Conservation (phyloP, 768 basidiomycete genomes). For the Tulasnella sp. region DNA sequence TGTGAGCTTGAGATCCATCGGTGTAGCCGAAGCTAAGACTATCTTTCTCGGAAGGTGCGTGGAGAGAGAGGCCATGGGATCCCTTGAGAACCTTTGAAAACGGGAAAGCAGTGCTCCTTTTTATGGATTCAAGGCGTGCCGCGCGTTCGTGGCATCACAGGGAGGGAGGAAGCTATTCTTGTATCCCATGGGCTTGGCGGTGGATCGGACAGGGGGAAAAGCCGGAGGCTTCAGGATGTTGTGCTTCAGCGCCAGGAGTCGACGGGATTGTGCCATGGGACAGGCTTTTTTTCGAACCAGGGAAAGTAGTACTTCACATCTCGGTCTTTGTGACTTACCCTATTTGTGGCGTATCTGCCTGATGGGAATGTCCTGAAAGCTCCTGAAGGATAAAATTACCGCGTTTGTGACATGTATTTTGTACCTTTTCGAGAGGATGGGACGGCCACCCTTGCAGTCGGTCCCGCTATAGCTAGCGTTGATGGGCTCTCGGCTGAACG, state of each 20-base stretch:
- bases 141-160: not conserved
- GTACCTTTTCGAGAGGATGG: too few relatives aligned
- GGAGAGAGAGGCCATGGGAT: not conserved
- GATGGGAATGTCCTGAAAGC: too few relatives aligned
- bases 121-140: not conserved
- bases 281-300: not conserved
- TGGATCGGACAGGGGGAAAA: not conserved
- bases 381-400: too few relatives aligned
- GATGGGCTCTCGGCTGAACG: not conserved
- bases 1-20: not conserved
- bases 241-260: not conserved
- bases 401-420: too few relatives aligned
- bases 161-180: not conserved
- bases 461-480: too few relatives aligned
- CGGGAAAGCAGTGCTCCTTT: not conserved
- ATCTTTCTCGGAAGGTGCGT: not conserved
- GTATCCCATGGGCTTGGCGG: not conserved
- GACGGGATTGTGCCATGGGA: not conserved
- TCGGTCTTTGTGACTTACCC: not conserved
- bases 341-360: not conserved
- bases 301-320: not conserved
- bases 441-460: not conserved
- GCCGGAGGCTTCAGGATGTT: not conserved
- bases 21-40: not conserved
- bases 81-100: not conserved